Percentiles rank a stretch among this genome's conserved stretches.
Conservation (phyloP, 805 yeast species). For the Candida schatavii region DNA sequence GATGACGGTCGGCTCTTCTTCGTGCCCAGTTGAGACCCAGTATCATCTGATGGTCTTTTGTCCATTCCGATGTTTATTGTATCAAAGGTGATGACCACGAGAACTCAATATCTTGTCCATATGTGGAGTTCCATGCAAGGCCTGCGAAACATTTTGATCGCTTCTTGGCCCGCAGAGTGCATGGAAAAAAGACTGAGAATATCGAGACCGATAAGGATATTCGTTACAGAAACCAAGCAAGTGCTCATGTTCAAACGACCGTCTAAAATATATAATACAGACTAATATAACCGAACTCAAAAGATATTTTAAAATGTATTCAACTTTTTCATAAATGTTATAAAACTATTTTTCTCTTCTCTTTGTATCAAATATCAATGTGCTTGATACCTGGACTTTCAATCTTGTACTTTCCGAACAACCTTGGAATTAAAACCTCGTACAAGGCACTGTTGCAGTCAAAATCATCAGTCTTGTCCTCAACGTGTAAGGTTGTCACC, state of each 20-base stretch:
- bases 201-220: too few species aligned
- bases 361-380: conserved; percentile 9
- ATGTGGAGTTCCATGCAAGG: too few species aligned
- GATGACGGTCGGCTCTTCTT: conserved; percentile 4
- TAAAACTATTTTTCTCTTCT: background rate
- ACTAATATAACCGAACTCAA: background rate
- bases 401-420: conserved; percentile 33
- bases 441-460: conserved; percentile 60
- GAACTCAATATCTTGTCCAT: too few species aligned
- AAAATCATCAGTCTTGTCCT: conserved; percentile 49
- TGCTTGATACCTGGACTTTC: conserved; percentile 34
- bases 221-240: too few species aligned
- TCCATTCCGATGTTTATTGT: too few species aligned
- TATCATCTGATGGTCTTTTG: background rate
- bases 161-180: too few species aligned
- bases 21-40: background rate
- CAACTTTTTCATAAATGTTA: background rate
- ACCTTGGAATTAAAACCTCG: conserved; percentile 67
- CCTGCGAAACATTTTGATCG: too few species aligned
- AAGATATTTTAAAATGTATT: background rate
- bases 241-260: too few species aligned
- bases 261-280: background rate
- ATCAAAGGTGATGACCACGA: too few species aligned
- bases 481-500: conserved; percentile 72
- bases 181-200: too few species aligned